Evolutionary conservation across 176 grass and related monocot species (phyloP).

Genomic region (Oryza nivara): DNA sequence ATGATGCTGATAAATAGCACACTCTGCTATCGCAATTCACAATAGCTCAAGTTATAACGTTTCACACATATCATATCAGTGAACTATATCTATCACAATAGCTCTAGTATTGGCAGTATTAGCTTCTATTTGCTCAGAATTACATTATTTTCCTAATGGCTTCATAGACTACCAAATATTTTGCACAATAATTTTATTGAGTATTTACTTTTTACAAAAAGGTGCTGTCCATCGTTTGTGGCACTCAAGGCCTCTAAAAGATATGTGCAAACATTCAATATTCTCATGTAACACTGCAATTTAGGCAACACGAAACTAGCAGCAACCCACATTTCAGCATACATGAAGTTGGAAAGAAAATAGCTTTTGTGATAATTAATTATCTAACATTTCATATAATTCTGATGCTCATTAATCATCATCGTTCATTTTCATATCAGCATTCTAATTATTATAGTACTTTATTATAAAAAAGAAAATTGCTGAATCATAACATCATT

Average conservation of each 20-base stretch:
- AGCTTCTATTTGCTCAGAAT: not conserved
- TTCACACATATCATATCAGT: not conserved
- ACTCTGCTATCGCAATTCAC: not conserved
- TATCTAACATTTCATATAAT: not conserved
- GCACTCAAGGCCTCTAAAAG: not conserved
- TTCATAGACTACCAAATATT: not conserved
- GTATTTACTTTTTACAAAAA: not conserved
- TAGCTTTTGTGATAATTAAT: not conserved
- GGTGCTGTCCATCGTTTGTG: not conserved
- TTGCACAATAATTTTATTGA: not conserved
- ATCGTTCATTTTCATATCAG: not conserved
- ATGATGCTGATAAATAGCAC: not conserved
- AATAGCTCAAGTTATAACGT: not conserved
- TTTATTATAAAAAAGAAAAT: not conserved
- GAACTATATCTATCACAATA: not conserved
- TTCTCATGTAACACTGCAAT: not conserved
- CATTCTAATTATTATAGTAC: not conserved
- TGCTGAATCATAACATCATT: not conserved
- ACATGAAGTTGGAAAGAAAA: not conserved
- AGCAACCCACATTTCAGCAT: not conserved
- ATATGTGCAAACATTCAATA: not conserved
- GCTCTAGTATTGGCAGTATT: not conserved
- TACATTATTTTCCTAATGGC: not conserved
- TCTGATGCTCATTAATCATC: not conserved
- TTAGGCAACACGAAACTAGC: not conserved